phyloP scores from a whole-genome alignment of 83 land plant genomes.

The Picea engelmannii region DNA sequence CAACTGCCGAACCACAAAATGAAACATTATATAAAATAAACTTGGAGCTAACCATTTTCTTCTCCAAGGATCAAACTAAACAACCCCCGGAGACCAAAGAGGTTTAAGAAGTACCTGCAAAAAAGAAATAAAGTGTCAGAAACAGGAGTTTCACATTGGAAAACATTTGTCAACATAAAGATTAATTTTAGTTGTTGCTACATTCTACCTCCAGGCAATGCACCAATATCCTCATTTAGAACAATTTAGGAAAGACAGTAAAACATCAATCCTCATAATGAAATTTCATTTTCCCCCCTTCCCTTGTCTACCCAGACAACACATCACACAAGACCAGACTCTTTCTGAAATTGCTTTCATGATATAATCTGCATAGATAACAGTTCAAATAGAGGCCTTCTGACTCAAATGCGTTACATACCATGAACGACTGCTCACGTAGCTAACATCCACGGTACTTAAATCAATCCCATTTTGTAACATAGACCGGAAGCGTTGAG shows the following conservation, averaged over 20 bases:
- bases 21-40: not conserved
- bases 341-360: not conserved
- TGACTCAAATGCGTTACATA: constrained; percentile 16
- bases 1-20: not conserved
- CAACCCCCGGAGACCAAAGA: constrained; percentile 92
- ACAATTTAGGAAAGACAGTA: not conserved
- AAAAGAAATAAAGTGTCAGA: not conserved
- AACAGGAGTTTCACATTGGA: not conserved
- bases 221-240: not conserved
- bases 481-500: constrained; percentile 93
- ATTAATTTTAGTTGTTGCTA: not conserved
- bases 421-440: constrained; percentile 99
- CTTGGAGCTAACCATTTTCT: constrained; percentile 80
- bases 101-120: constrained; percentile 89
- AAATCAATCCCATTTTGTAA: constrained; percentile 97
- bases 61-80: constrained; percentile 98
- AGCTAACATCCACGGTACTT: constrained; percentile 99
- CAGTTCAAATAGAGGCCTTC: not conserved
- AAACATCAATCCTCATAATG: not conserved
- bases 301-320: not conserved
- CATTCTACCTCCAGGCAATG: not conserved
- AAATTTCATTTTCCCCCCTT: not conserved
- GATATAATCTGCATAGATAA: too few species aligned
- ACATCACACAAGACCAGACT: not conserved
- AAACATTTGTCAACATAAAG: not conserved